Conservation (phyloP, 2,329 filamentous ascomycete species). For the Xylariaceae sp. region DNA sequence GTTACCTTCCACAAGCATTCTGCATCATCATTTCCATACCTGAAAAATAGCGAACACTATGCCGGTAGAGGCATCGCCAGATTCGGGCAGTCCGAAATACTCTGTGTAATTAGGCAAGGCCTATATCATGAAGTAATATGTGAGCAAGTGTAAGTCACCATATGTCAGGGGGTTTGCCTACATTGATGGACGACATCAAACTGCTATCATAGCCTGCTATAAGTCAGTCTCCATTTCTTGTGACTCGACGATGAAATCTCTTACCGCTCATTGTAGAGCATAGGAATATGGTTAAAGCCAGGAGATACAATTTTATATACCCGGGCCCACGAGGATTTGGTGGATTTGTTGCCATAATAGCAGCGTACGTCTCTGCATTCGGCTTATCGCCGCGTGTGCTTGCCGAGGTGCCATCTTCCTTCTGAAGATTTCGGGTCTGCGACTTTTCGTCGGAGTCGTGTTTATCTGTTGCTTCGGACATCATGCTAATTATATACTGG, state of each 20-base stretch:
- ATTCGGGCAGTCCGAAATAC: constrained; percentile 35
- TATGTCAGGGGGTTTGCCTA: constrained; percentile 8
- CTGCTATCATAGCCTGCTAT: constrained; percentile 37
- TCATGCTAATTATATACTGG: too few relatives aligned
- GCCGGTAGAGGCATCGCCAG: constrained; percentile 38
- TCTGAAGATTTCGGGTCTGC: neutral
- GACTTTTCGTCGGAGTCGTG: too few relatives aligned
- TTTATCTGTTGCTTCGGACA: too few relatives aligned
- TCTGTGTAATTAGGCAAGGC: constrained; percentile 36
- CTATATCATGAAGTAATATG: constrained; percentile 6
- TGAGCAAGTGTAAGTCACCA: neutral
- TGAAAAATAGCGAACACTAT: constrained; percentile 43
- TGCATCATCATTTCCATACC: constrained; percentile 9
- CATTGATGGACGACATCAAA: constrained; percentile 43
- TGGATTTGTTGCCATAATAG: constrained; percentile 30
- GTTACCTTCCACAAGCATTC: constrained; percentile 5
- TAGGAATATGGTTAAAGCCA: constrained; percentile 28
- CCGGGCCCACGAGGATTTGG: constrained; percentile 29
- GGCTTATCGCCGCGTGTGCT: constrained; percentile 11
- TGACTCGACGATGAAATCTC: neutral
- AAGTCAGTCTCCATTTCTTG: too few relatives aligned
- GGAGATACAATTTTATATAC: constrained; percentile 29
- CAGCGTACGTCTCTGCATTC: constrained; percentile 27
- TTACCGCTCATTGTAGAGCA: constrained; percentile 40
- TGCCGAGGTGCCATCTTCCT: neutral